A percentile compares a stretch with the other conserved stretches of the same genome.
phyloP scores from a whole-genome alignment of 139 green algal species.

The Asterochloris erici region DNA sequence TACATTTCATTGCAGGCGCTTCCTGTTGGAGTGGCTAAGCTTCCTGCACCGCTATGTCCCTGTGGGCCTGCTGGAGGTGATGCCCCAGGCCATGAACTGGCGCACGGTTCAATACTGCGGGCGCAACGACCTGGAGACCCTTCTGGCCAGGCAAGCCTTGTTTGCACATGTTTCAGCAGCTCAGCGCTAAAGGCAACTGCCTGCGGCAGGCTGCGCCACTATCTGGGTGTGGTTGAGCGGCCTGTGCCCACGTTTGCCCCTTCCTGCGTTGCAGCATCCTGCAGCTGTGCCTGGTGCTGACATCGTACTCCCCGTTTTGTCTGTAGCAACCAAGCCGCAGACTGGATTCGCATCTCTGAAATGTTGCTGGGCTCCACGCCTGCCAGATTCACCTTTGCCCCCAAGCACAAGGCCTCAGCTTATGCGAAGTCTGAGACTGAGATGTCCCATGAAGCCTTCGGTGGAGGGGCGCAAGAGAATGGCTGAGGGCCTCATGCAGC shows the following conservation, averaged over 20 bases:
- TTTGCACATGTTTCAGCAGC: background rate
- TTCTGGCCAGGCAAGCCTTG: constrained; percentile 1
- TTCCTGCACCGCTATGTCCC: constrained; percentile 96
- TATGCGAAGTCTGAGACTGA: constrained; percentile 6
- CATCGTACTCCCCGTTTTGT: background rate
- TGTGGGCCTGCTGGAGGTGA: constrained; percentile 85
- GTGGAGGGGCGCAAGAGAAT: constrained; percentile 17
- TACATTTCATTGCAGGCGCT: constrained; percentile 39
- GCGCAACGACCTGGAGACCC: constrained; percentile 70
- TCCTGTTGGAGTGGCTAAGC: constrained; percentile 95
- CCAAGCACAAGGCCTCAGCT: constrained; percentile 82
- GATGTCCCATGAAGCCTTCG: background rate
- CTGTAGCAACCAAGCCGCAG: constrained; percentile 48
- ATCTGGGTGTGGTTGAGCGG: background rate
- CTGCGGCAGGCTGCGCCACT: background rate
- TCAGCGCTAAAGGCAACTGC: background rate
- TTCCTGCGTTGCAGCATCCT: background rate
- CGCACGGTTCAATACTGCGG: constrained; percentile 61
- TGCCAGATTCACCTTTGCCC: constrained; percentile 68
- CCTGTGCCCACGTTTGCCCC: background rate
- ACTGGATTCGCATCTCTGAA: constrained; percentile 84
- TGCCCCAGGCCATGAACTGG: constrained; percentile 73
- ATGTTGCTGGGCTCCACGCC: constrained; percentile 88
- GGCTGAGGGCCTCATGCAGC: background rate
- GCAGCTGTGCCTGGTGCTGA: background rate